Base-by-base conservation (phyloP, 768 basidiomycete species). In the Paxillus ammoniavirescens region DNA sequence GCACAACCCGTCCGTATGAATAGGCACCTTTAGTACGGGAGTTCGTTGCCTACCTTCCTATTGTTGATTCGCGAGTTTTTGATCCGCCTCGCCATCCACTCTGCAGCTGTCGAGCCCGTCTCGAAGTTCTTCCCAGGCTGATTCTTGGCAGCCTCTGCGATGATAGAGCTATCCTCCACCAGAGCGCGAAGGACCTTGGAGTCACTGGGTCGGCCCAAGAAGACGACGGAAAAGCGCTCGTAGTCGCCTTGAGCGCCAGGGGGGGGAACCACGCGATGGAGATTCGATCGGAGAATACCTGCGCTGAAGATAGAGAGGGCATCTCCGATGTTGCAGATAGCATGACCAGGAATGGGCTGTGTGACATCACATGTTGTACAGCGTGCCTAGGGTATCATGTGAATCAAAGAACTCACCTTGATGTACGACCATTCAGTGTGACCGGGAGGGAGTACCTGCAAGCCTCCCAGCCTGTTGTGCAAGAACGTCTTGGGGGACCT, bases 291-390 rank as follows among this genome's bases (percentile, higher is more conserved):
- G 21, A 21, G 21, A 3, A 21, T 21, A 21, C 21, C 21, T 21
- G 21, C 21, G 21, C 21, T 21, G 21, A 21, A 21, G 21, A 21
- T 2, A 21, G 80, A 67, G 49, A 88, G 69, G 0, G 84, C 82
- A 50, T 87, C 86, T 5, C 83, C 86, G 6, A 84, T 54, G 54
- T 84, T 85, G 66, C 83, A 83, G 33, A 85, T 74, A 9, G 81
- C 81, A 54, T 82, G 78, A 3, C 78, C 77, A 2, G 79, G 78
- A 41, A 84, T 63, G 2, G 83, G 83, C 79, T 73, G 47, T 8
- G 28, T 41, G 13, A 21, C 21, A 21, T 21, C 21, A 21, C 3
- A 21, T 21, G 3, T 3, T 21, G 21, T 21, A 21, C 21, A 21
- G 21, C 21, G 21, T 21, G 21, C 21, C 21, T 3, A 21, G 21